phyloP scores from a whole-genome alignment of 78 protist genomes.

The slime mould (Dictyostelium discoideum) region dicty_2.7 NC_007088.5:5613001-5613500 shows the following conservation, averaged over 20 bases:
- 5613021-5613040: neutral
- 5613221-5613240: neutral
- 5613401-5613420: neutral
- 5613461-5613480: neutral
- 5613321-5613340: neutral
- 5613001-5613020: neutral
- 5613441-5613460: neutral
- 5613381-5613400: neutral
- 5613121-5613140: slow-evolving; percentile 19
- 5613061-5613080: neutral
- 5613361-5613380: neutral
- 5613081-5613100: slow-evolving; percentile 51
- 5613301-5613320: neutral
- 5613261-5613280: neutral
- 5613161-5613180: neutral
- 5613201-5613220: neutral
- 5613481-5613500: neutral
- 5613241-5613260: neutral
- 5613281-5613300: neutral
- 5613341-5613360: neutral
- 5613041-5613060: neutral
- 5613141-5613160: slow-evolving; percentile 58
- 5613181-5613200: neutral
- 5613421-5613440: neutral
- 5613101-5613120: slow-evolving; percentile 70